Base-by-base conservation (phyloP, 495 filamentous ascomycete genomes). In the Annulohypoxylon moriforme region DNA sequence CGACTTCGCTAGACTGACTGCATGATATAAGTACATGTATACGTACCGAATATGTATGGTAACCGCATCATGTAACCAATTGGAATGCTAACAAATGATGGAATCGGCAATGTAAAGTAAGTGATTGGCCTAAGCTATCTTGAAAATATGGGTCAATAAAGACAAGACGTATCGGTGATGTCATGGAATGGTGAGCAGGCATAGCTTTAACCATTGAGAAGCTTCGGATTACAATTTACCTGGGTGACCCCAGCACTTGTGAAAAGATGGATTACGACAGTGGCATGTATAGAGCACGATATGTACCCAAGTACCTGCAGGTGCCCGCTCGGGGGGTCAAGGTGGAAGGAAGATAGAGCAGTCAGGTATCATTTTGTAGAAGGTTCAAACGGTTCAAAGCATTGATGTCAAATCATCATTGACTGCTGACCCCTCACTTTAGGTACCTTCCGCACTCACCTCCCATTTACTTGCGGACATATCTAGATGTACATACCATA, bases 141-240 rank as follows among this genome's bases (percentile, higher is more conserved):
- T 9, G n/a, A n/a, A 49, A 40, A 31, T 57, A 11, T 31, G 66
- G 58, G 25, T 20, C 49, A 38, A 50, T n/a, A 24, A 31, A 49
- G 47, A 27, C 57, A 18, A 11, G 16, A 25, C 36, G 46, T 47
- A 58, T 29, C 38, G 5, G 34, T 73, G 70, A 73, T 69, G 65
- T 73, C 70, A 69, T 68, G 33, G 36, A 52, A 22, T 4, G 1
- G 3, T 46, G 40, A 50, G 55, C 14, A 52, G 59, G 34, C 55
- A 59, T 16, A 70, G 68, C 61, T 72, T 44, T 50, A 34, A 49
- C 75, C 75, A 77, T n/a, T 75, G 58, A 72, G 52, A 44, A 60
- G 69, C 55, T 62, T 63, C 25, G 57, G 68, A 77, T 77, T 77
- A 77, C 75, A 38, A 71, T 22, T 58, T 55, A 20, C 52, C 16